phyloP scores from a whole-genome alignment of 2,329 filamentous ascomycete genomes.

The Sordariomycetes sp. region DNA sequence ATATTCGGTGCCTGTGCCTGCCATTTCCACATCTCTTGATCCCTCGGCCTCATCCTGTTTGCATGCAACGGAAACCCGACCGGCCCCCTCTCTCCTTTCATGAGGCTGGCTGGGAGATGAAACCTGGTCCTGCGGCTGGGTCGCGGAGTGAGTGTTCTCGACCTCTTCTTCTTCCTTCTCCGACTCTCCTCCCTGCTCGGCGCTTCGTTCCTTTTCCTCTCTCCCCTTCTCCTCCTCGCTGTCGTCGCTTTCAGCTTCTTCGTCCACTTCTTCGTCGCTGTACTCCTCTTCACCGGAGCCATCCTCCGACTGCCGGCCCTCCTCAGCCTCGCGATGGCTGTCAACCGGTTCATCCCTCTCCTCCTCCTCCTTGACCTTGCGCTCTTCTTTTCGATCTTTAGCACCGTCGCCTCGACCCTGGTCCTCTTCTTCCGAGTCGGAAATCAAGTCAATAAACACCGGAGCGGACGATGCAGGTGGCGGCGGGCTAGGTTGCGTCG shows the following conservation, averaged over 20 bases:
- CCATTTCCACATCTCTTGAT: neutral
- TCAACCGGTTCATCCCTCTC: neutral
- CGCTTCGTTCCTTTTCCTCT: neutral
- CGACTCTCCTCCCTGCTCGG: too few species aligned
- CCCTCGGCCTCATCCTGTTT: neutral
- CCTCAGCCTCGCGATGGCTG: neutral
- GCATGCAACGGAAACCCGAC: neutral
- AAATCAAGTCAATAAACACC: constrained; percentile 31
- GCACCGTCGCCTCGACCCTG: constrained; percentile 1
- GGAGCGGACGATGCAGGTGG: constrained; percentile 16
- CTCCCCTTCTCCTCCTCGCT: constrained; percentile 4
- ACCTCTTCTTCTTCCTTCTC: constrained; percentile 6
- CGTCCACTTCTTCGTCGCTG: constrained; percentile 10
- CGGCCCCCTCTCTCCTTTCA: constrained; percentile 3
- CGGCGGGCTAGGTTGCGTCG: neutral
- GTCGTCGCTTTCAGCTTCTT: constrained; percentile 2
- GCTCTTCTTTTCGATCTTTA: neutral
- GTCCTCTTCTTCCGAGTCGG: constrained; percentile 27
- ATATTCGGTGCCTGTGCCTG: neutral
- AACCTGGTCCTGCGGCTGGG: neutral
- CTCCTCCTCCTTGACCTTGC: constrained; percentile 3
- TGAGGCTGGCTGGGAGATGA: neutral
- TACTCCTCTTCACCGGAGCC: neutral
- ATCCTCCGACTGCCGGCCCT: neutral
- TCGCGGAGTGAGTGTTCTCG: neutral